Base-by-base conservation (phyloP, 2,329 filamentous ascomycete species). In the Ophiognomonia clavigignenti-juglandacearum region DNA sequence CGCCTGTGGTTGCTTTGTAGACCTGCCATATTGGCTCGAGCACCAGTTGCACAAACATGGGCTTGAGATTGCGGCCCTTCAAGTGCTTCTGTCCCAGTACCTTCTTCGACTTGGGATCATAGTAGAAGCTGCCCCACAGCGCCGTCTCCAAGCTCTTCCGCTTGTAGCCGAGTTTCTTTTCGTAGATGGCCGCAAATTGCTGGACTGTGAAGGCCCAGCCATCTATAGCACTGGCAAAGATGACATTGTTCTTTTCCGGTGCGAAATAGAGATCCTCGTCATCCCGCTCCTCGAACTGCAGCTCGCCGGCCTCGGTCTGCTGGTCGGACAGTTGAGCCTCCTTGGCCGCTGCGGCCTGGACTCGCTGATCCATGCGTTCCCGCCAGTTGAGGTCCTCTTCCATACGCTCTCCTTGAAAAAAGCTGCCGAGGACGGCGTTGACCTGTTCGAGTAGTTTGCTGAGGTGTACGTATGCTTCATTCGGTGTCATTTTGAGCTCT, bases 141-240 rank as follows among this genome's bases (percentile, higher is more conserved):
- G 96, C 89, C 62, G 93, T 96, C 66, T 98, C 91, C 61, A 98
- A 78, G 1, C 88, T 69, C 22, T 82, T 82, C 39, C 91, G 80
- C 68, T 96, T 97, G 66, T 97, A 95, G 13, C 93, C 92, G 6
- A 98, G 78, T 65, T 98, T 98, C 73, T 91, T 95, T 68, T 97
- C 92, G 61, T 97, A 98, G 23, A 97, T 72, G 31, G 81, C 81
- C 16, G 93, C 91, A 63, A 98, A 98, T 59, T 98, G 93, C 42
- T 90, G 82, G 41, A 96, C 85, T 0, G 93, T 98, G 60, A 98
- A 98, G 3, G 93, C 93, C 93, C 93, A 98, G n/a, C 93, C 93
- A 62, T 98, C 93, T 47, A 96, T 86, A 50, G 93, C 93, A 63
- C 92, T 97, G 71, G 89, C 90, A 65, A 98, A 98, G 54, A 98